These are phyloP conservation scores for Hymenoscyphus occultus DNA, from an alignment of 2,329 filamentous ascomycete species.

Conservation along the genomic window DNA sequence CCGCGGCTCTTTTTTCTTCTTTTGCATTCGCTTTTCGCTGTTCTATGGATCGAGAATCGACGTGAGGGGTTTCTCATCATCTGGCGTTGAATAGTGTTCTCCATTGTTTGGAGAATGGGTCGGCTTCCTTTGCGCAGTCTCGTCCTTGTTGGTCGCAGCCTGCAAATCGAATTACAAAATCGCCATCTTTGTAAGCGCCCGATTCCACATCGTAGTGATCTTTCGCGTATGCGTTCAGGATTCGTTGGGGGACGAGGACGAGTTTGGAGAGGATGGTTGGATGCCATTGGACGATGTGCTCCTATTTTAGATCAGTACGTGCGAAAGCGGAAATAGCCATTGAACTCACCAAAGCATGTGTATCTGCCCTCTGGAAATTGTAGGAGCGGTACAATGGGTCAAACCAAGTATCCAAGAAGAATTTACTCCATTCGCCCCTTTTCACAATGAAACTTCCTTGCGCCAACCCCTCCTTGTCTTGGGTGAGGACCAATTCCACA, in stretches of 20 bases:
- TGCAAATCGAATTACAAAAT: constrained; percentile 77
- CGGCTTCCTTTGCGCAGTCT: constrained; percentile 70
- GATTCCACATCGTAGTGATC: constrained; percentile 40
- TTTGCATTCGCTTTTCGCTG: constrained; percentile 6
- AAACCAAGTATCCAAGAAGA: constrained; percentile 93
- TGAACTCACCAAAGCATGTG: constrained; percentile 74
- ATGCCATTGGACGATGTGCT: constrained; percentile 93
- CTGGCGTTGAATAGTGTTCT: constrained; percentile 31
- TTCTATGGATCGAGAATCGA: constrained; percentile 5
- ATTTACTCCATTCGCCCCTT: constrained; percentile 87
- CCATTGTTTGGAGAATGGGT: constrained; percentile 37
- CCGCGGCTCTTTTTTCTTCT: constrained; percentile 20
- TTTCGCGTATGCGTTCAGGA: constrained; percentile 73
- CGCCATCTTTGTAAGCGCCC: constrained; percentile 75
- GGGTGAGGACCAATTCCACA: constrained; percentile 52
- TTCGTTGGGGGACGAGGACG: constrained; percentile 81
- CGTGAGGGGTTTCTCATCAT: constrained; percentile 22
- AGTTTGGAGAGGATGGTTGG: constrained; percentile 89
- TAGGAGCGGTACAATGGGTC: constrained; percentile 91
- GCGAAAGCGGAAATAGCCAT: constrained; percentile 12
- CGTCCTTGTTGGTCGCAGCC: constrained; percentile 62
- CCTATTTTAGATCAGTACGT: constrained; percentile 46
- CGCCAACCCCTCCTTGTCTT: constrained; percentile 11
- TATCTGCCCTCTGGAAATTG: constrained; percentile 94
- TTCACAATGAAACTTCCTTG: constrained; percentile 59